Conservation (phyloP, 1,139 yeast species). For the Saccharomyces hybrid region DNA sequence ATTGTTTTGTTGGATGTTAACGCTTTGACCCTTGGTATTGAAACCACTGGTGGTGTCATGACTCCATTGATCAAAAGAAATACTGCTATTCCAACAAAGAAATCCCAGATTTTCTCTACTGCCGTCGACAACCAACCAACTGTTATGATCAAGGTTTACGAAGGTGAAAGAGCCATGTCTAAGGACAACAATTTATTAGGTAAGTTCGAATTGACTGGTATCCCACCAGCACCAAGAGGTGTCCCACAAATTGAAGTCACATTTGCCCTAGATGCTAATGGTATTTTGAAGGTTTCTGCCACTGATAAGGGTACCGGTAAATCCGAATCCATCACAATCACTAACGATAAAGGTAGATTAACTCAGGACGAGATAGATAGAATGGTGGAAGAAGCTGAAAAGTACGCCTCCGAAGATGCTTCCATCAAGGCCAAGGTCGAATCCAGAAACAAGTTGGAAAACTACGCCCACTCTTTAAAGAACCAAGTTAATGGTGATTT, state of each 20-base stretch:
- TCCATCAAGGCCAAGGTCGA: slow-evolving; percentile 75
- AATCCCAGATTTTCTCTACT: slow-evolving; percentile 92
- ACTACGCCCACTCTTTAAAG: slow-evolving; percentile 78
- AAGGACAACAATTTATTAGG: slow-evolving; percentile 92
- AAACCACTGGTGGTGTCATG: slow-evolving; percentile 97
- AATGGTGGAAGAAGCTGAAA: slow-evolving; percentile 92
- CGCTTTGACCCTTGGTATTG: slow-evolving; percentile 92
- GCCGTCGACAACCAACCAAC: slow-evolving; percentile 96
- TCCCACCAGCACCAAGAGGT: slow-evolving; percentile 97
- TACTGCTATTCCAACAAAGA: slow-evolving; percentile 92
- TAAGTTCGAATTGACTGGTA: slow-evolving; percentile 87
- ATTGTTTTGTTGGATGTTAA: slow-evolving; percentile 81
- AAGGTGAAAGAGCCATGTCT: slow-evolving; percentile 94
- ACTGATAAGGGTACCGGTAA: slow-evolving; percentile 95
- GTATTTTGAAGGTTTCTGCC: slow-evolving; percentile 88
- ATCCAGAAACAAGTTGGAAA: slow-evolving; percentile 80
- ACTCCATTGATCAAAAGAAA: slow-evolving; percentile 93
- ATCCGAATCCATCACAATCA: slow-evolving; percentile 86
- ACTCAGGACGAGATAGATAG: slow-evolving; percentile 85
- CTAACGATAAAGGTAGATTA: slow-evolving; percentile 85
- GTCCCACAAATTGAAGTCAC: slow-evolving; percentile 96
- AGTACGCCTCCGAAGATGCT: slow-evolving; percentile 81
- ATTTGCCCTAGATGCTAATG: slow-evolving; percentile 89
- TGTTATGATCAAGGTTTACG: slow-evolving; percentile 87
- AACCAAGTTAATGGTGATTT: slow-evolving; percentile 61